A percentile compares a stretch with the other conserved stretches of the same genome.
Conservation (phyloP, 768 basidiomycete genomes). For the Saitozyma podzolica region DNA sequence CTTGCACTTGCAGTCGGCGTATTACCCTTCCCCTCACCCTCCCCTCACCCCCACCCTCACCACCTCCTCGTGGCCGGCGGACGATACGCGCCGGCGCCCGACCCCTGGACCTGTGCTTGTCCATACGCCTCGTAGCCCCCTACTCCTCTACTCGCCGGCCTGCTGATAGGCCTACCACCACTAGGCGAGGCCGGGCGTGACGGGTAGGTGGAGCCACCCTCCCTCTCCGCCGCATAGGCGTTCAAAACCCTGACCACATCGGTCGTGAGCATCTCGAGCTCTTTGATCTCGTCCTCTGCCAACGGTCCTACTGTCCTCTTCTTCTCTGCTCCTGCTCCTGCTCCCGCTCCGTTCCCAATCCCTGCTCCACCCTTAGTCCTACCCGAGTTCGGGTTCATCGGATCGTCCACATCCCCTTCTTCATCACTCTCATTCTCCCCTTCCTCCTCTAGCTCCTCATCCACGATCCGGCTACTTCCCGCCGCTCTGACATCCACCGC, state of each 20-base stretch:
- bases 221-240: constrained; percentile 65
- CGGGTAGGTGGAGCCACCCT: constrained; percentile 8
- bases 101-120: no score
- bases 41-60: no score
- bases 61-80: no score
- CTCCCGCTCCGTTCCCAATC: constrained; percentile 7
- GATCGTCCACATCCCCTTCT: constrained; percentile 56
- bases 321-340: constrained; percentile 4
- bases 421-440: constrained; percentile 34
- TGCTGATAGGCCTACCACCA: no score
- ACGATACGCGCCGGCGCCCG: no score
- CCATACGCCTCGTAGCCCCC: no score
- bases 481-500: constrained; percentile 16
- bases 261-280: constrained; percentile 71
- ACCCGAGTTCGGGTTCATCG: constrained; percentile 59
- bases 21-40: no score
- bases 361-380: constrained; percentile 9
- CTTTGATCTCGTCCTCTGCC: constrained; percentile 67
- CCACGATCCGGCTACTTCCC: constrained; percentile 20
- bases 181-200: no score
- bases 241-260: constrained; percentile 74
- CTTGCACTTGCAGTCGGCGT: no score
- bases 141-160: no score
- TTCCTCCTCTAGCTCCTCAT: constrained; percentile 19
- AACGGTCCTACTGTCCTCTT: constrained; percentile 55